Evolutionary conservation across 2,329 filamentous ascomycete species (phyloP).

Genomic region (Pyrenophora tritici-repentis): DNA sequence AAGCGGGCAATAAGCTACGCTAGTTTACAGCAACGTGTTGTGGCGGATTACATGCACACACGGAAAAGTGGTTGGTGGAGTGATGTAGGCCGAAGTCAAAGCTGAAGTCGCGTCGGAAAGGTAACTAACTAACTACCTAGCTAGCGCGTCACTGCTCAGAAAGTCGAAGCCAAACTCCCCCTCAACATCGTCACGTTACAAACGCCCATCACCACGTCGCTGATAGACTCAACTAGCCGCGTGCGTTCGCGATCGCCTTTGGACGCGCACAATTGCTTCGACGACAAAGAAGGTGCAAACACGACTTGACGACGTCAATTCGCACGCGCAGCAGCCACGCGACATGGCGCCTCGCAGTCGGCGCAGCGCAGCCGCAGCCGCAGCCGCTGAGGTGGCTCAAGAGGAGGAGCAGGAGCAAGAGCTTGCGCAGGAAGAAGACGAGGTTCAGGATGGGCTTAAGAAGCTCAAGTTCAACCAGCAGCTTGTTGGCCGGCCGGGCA

Average conservation of each 20-base stretch:
- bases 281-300: not conserved
- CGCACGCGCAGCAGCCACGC: conserved; percentile 40
- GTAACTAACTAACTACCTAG: no score
- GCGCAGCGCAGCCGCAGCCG: conserved; percentile 44
- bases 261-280: conserved; percentile 7
- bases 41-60: not conserved
- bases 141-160: conserved; percentile 24
- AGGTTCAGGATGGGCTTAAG: conserved; percentile 55
- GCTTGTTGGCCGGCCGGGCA: conserved; percentile 89
- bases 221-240: conserved; percentile 12
- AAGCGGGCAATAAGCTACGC: no score
- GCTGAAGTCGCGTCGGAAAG: conserved; percentile 13
- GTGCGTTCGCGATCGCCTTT: conserved; percentile 1
- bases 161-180: conserved; percentile 9
- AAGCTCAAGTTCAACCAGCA: conserved; percentile 79
- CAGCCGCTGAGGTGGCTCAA: conserved; percentile 38
- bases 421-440: conserved; percentile 26
- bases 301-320: conserved; percentile 2
- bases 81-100: conserved; percentile 7
- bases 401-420: conserved; percentile 30
- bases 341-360: conserved; percentile 48
- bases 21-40: not conserved
- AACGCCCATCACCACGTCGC: conserved; percentile 19
- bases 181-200: conserved; percentile 13
- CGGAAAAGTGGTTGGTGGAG: not conserved